Evolutionary conservation across 768 basidiomycete species (phyloP).

Genomic region (Pisolithus tinctorius): DNA sequence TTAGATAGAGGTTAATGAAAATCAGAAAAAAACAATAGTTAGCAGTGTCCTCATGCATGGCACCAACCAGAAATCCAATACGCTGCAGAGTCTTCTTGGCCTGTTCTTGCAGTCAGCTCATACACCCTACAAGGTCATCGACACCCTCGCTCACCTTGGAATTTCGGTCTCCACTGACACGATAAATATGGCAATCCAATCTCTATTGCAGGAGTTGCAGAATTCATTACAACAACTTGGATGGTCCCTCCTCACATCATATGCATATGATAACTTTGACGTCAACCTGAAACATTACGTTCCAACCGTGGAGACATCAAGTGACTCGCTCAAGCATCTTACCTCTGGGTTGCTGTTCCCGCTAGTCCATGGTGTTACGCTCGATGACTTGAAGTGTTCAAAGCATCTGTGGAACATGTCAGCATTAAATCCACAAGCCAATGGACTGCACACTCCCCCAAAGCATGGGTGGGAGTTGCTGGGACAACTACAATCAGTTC

Average conservation of each 20-base stretch:
- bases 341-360: slow-evolving; percentile 20
- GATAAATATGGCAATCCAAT: slow-evolving; percentile 17
- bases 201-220: slow-evolving; percentile 19
- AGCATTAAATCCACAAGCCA: slow-evolving; percentile 12
- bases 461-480: too few species aligned
- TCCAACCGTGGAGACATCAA: slow-evolving; percentile 25
- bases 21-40: slow-evolving; percentile 8
- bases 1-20: neutral
- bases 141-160: slow-evolving; percentile 24
- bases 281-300: slow-evolving; percentile 26
- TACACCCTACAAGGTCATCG: slow-evolving; percentile 20
- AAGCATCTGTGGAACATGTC: slow-evolving; percentile 28
- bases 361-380: slow-evolving; percentile 14
- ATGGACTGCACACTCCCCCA: too few species aligned
- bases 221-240: slow-evolving; percentile 15
- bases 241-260: slow-evolving; percentile 16
- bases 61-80: slow-evolving; percentile 25
- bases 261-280: slow-evolving; percentile 41
- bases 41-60: slow-evolving; percentile 14
- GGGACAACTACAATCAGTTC: too few species aligned
- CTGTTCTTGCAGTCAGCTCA: slow-evolving; percentile 18
- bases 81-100: slow-evolving; percentile 5
- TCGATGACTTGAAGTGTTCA: slow-evolving; percentile 26
- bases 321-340: slow-evolving; percentile 15
- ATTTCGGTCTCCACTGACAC: slow-evolving; percentile 22